A percentile compares a stretch with the other conserved stretches of the same genome.
phyloP scores from a whole-genome alignment of 164 flowering plant species.

The Warburgia ugandensis region DNA sequence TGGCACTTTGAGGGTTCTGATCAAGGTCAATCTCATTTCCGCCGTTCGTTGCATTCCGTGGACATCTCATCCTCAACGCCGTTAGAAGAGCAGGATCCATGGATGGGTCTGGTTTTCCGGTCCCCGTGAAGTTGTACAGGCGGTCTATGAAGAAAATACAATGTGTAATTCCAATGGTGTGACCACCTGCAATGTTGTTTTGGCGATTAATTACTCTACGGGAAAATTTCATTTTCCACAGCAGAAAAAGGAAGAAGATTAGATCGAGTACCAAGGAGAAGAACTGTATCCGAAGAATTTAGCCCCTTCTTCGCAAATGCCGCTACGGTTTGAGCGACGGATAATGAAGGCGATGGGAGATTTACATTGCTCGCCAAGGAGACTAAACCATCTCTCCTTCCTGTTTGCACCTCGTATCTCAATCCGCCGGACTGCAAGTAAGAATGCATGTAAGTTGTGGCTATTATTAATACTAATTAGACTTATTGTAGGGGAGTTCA shows the following conservation, averaged over 20 bases:
- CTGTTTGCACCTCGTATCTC: slow-evolving; percentile 29
- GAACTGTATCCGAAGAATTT: slow-evolving; percentile 26
- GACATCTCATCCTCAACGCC: slow-evolving; percentile 19
- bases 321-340: slow-evolving; percentile 21
- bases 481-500: too few species aligned
- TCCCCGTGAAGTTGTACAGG: slow-evolving; percentile 37
- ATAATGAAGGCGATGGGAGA: slow-evolving; percentile 25
- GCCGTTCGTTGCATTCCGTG: background rate
- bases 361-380: slow-evolving; percentile 24
- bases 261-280: slow-evolving; percentile 25
- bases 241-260: background rate
- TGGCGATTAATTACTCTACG: background rate
- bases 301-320: slow-evolving; percentile 28
- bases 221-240: background rate
- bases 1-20: slow-evolving; percentile 19
- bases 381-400: slow-evolving; percentile 34
- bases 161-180: slow-evolving; percentile 47
- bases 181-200: slow-evolving; percentile 32
- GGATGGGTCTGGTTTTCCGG: slow-evolving; percentile 35
- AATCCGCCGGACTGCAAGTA: slow-evolving; percentile 24
- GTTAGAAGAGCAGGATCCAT: slow-evolving; percentile 26
- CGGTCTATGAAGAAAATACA: slow-evolving; percentile 34
- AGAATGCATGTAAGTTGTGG: too few species aligned
- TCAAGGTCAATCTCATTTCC: slow-evolving; percentile 25
- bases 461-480: too few species aligned